These are phyloP conservation scores for Pseudopithomyces maydicus DNA, from an alignment of 2,329 filamentous ascomycete genomes.

Conservation along the genomic window DNA sequence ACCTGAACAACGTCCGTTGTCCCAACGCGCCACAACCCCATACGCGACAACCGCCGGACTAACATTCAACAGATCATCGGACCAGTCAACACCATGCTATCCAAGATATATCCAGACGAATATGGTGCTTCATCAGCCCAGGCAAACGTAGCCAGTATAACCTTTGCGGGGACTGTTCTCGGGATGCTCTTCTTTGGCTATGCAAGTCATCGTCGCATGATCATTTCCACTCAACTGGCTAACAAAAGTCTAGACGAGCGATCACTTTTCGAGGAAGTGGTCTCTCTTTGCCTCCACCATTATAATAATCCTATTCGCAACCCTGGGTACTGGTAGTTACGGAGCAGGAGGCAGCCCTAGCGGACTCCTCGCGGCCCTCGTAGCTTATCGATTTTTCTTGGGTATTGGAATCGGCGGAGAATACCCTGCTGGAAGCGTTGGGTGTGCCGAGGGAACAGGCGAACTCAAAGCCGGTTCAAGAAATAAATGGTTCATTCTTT, in stretches of 20 bases:
- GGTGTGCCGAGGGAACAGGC: constrained; percentile 80
- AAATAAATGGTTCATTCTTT: constrained; percentile 83
- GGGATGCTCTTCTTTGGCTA: constrained; percentile 83
- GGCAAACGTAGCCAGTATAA: constrained; percentile 78
- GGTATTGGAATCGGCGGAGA: constrained; percentile 75
- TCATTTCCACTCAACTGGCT: constrained; percentile 49
- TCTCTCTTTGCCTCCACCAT: constrained; percentile 80
- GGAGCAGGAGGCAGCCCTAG: constrained; percentile 68
- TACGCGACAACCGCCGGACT: constrained; percentile 12
- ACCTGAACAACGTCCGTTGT: constrained; percentile 76
- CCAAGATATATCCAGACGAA: constrained; percentile 67
- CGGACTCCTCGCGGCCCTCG: constrained; percentile 78
- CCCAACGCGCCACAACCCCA: constrained; percentile 8
- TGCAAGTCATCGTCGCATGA: not conserved
- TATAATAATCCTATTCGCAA: constrained; percentile 84
- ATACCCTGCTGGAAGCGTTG: constrained; percentile 83
- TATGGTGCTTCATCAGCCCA: constrained; percentile 73
- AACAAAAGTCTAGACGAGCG: constrained; percentile 78
- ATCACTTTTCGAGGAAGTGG: constrained; percentile 84
- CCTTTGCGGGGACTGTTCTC: constrained; percentile 84
- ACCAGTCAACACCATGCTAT: constrained; percentile 79
- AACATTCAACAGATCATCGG: constrained; percentile 71
- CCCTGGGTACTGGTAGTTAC: constrained; percentile 77
- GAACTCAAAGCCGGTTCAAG: constrained; percentile 79
- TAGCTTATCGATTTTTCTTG: constrained; percentile 84